phyloP scores from a whole-genome alignment of 805 yeast genomes.

The Wickerhamomyces queroliae region DNA sequence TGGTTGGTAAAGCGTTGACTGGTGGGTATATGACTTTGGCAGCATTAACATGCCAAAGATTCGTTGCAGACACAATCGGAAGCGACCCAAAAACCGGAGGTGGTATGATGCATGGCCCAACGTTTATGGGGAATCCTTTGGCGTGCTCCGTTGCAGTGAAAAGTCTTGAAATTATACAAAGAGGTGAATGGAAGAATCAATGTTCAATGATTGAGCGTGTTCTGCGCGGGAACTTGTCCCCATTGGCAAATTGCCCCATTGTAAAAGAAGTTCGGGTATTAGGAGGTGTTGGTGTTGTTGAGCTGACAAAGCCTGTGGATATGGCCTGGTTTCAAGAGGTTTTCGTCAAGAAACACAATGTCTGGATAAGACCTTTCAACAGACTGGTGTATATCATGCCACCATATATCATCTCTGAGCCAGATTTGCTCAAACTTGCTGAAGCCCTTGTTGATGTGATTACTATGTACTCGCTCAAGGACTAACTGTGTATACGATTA shows the following conservation, averaged over 20 bases:
- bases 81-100: constrained; percentile 15
- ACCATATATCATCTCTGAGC: constrained; percentile 18
- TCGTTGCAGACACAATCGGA: constrained; percentile 16
- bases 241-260: not conserved
- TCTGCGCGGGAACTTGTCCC: constrained; percentile 6
- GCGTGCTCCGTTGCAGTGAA: constrained; percentile 22
- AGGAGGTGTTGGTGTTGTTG: constrained; percentile 22
- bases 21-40: constrained; percentile 22
- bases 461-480: too few species aligned
- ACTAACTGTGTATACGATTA: too few species aligned
- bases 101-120: constrained; percentile 24
- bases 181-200: constrained; percentile 18
- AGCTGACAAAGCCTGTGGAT: constrained; percentile 13
- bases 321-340: constrained; percentile 17
- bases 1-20: constrained; percentile 22
- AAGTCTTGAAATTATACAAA: constrained; percentile 17
- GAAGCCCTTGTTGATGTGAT: constrained; percentile 7
- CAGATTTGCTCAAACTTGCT: constrained; percentile 10
- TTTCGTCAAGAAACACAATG: constrained; percentile 10
- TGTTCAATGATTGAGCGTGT: constrained; percentile 15
- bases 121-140: constrained; percentile 24
- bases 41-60: constrained; percentile 14
- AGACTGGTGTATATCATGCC: constrained; percentile 23
- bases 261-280: constrained; percentile 15
- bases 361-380: constrained; percentile 21